A percentile compares a stretch with the other conserved stretches of the same genome.
phyloP scores from a whole-genome alignment of 768 basidiomycete genomes.

The Suillus bovinus region DNA sequence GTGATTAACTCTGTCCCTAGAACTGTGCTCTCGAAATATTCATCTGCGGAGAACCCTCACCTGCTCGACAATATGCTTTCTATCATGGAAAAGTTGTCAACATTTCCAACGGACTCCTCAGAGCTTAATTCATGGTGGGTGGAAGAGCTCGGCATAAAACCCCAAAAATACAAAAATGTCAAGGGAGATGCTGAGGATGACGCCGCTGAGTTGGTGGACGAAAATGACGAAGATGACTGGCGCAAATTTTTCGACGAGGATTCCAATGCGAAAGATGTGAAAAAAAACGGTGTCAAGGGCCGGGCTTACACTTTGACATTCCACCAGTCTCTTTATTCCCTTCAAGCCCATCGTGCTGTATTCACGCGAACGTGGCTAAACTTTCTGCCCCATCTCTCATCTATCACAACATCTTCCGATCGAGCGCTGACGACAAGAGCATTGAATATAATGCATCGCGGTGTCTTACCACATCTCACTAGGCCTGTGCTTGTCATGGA shows the following conservation, averaged over 20 bases:
- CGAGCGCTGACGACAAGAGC: conserved; percentile 52
- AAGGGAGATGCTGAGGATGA: conserved; percentile 42
- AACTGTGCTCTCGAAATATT: conserved; percentile 26
- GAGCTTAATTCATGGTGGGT: conserved; percentile 85
- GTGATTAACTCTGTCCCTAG: conserved; percentile 11
- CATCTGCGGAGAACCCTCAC: conserved; percentile 37
- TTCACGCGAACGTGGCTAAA: conserved; percentile 83
- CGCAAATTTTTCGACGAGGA: conserved; percentile 81
- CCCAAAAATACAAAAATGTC: conserved; percentile 47
- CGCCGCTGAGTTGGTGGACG: conserved; percentile 35
- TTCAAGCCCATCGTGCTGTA: conserved; percentile 75
- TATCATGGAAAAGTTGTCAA: conserved; percentile 64
- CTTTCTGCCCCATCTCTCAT: conserved; percentile 60
- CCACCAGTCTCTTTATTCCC: conserved; percentile 75
- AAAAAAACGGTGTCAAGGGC: conserved; percentile 37
- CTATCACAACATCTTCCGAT: conserved; percentile 29
- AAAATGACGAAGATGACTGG: conserved; percentile 65
- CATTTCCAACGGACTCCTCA: conserved; percentile 68
- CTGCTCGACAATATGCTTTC: conserved; percentile 55
- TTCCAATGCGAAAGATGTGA: conserved; percentile 35
- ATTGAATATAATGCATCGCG: conserved; percentile 78
- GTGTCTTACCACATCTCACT: conserved; percentile 82
- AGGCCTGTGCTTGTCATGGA: conserved; percentile 84
- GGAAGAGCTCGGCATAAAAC: conserved; percentile 59
- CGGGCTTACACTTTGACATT: conserved; percentile 67